These are phyloP conservation scores for Crassisporium funariophilum DNA, from an alignment of 768 basidiomycete genomes.

Conservation along the genomic window DNA sequence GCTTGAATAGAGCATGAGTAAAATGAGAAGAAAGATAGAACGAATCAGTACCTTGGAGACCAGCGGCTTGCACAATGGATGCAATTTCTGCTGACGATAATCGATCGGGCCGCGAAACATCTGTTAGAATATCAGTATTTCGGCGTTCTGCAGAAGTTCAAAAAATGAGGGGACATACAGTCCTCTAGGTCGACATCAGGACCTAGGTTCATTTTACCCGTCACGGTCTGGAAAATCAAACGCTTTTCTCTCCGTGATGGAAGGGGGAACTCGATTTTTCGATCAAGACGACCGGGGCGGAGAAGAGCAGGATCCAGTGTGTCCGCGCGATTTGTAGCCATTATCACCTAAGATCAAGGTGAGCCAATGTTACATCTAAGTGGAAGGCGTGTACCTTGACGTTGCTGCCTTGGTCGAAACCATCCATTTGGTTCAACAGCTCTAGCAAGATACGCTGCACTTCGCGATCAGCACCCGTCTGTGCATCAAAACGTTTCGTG, in stretches of 20 bases:
- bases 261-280: conserved; percentile 98
- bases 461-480: conserved; percentile 98
- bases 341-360: conserved; percentile 75
- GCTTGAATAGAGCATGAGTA: conserved; percentile 45
- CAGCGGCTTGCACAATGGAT: conserved; percentile 95
- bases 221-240: conserved; percentile 97
- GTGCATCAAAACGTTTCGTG: conserved; percentile 98
- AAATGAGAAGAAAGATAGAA: not conserved
- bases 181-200: conserved; percentile 99
- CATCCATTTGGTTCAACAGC: conserved; percentile 98
- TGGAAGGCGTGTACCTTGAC: conserved; percentile 72
- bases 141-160: not conserved
- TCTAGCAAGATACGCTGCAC: conserved; percentile 98
- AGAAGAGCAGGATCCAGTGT: conserved; percentile 97
- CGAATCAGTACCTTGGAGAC: conserved; percentile 78
- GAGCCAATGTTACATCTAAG: not conserved
- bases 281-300: conserved; percentile 94
- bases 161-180: conserved; percentile 55
- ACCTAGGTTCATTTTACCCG: conserved; percentile 95
- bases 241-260: conserved; percentile 95
- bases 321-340: conserved; percentile 99
- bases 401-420: conserved; percentile 97
- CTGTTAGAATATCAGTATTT: conserved; percentile 43
- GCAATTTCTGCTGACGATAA: conserved; percentile 95
- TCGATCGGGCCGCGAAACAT: conserved; percentile 95